phyloP scores from a whole-genome alignment of 2,329 filamentous ascomycete species.

The Nemania sp. region DNA sequence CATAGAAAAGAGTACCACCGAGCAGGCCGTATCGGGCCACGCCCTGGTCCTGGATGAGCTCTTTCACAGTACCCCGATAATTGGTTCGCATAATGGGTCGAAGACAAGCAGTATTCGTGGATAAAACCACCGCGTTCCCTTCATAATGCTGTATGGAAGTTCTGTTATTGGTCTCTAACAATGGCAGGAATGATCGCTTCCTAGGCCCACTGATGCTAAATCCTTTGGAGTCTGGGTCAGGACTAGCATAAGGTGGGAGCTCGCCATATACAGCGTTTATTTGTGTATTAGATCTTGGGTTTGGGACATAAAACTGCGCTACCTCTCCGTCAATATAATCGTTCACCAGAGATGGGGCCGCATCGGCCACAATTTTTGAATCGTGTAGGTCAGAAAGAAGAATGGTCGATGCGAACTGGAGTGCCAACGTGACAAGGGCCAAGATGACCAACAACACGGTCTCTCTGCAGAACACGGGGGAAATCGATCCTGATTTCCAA shows the following conservation, averaged over 20 bases:
- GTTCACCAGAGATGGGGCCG: background rate
- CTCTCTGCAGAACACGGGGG: background rate
- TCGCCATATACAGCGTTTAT: background rate
- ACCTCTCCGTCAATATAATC: background rate
- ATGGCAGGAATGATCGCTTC: background rate
- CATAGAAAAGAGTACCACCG: background rate
- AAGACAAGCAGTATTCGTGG: background rate
- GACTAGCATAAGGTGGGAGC: background rate
- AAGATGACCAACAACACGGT: background rate
- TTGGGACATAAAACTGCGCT: background rate
- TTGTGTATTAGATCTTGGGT: background rate
- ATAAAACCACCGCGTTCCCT: background rate
- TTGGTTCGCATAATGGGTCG: background rate
- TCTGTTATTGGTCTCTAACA: background rate
- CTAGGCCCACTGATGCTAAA: background rate
- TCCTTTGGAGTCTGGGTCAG: background rate
- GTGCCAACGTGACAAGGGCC: background rate
- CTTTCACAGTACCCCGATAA: background rate
- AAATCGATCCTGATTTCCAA: background rate
- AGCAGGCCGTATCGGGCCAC: background rate
- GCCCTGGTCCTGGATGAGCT: background rate
- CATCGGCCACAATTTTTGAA: background rate
- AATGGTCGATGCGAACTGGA: constrained; percentile 1
- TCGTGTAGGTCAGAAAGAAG: background rate
- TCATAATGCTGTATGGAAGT: background rate